Base-by-base conservation (phyloP, 176 grass and related monocot species). In the Poa pratensis region DNA sequence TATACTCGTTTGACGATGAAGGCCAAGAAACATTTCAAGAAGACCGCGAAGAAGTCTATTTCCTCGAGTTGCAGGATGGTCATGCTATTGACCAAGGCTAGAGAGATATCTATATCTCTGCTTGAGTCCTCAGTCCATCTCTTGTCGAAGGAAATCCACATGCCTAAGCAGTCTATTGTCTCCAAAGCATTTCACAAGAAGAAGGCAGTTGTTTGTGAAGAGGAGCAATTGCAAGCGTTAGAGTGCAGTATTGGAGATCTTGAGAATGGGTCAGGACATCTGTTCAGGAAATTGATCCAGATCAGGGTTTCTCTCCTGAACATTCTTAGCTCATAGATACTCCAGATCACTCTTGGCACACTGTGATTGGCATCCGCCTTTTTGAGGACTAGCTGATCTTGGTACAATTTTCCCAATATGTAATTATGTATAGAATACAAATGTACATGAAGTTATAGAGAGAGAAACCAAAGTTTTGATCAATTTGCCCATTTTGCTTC, bases 261-360 rank as follows among this genome's bases (percentile, higher is more conserved):
- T 26, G 39, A 60, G 51, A 28, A 65, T 42, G 70, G 62, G 53
- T 30, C 81, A 71, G 87, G 76, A 32, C 64, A 62, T 85, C 80
- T 92, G 75, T 92, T 92, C 75, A 83, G 83, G 90, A 85, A 80
- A 86, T 76, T 92, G 26, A 22, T 92, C 75, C 90, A 83, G 62
- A 80, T 40, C 63, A 89, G 90, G 66, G 90, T 92, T 60, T 65
- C 86, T 76, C 86, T 92, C 46, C 79, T 92, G 17, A 89, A 92
- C 64, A 78, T 88, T 17, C 53, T 83, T 62, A 88, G 80, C 42
- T 83, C 51, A 81, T 84, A 84, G 76, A 79, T 64, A 71, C 28
- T 39, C 81, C 83, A 67, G 67, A 48, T 14, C 23, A 80, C 42
- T 43, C 37, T 50, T 57, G 43, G 75, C 57, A 68, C 37, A 49